These are phyloP conservation scores for Plasmodium coatneyi DNA, from an alignment of 169 alveolate species.

Conservation along the genomic window DNA sequence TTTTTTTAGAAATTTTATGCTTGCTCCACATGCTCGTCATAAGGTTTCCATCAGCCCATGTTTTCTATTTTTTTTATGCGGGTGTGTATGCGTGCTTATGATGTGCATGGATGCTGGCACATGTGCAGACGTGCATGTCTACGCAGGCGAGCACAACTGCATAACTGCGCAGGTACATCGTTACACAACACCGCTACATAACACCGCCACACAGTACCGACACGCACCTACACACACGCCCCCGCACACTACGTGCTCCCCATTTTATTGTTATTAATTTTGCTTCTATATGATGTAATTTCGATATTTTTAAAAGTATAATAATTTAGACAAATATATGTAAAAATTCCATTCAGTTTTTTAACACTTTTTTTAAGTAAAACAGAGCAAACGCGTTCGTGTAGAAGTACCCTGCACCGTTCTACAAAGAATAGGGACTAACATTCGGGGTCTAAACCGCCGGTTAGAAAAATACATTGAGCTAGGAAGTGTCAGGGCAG, in stretches of 20 bases:
- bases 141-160: background rate
- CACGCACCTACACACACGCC: background rate
- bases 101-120: background rate
- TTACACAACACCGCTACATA: background rate
- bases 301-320: constrained; percentile 33
- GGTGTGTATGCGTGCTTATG: background rate
- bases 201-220: background rate
- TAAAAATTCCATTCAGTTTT: background rate
- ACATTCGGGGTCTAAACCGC: background rate
- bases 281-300: constrained; percentile 43
- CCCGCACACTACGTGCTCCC: background rate
- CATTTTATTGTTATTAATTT: constrained; percentile 65
- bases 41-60: background rate
- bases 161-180: background rate
- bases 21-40: constrained; percentile 14
- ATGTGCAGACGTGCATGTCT: background rate
- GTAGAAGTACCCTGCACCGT: background rate
- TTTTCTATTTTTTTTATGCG: constrained; percentile 12
- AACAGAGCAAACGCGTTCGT: background rate
- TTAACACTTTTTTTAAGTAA: constrained; percentile 55
- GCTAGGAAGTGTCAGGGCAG: background rate
- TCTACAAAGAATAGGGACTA: background rate
- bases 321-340: constrained; percentile 31
- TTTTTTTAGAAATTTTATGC: constrained; percentile 34
- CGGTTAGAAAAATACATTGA: background rate